Percentiles rank a stretch among this genome's conserved stretches.
These are phyloP conservation scores for Colletotrichum cereale DNA, from an alignment of 2,329 filamentous ascomycete genomes.

Conservation along the genomic window DNA sequence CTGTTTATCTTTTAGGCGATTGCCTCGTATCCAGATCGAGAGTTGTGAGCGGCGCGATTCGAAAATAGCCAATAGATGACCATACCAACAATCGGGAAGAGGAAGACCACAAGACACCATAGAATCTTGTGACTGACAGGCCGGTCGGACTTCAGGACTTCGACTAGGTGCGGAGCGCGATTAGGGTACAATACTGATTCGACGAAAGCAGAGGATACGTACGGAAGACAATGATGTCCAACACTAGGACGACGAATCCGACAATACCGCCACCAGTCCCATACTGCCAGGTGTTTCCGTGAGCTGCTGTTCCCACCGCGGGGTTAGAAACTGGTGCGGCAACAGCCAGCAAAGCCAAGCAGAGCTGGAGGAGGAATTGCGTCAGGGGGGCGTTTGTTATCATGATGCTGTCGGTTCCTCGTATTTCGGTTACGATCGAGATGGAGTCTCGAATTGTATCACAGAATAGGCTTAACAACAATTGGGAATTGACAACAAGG, in stretches of 20 bases:
- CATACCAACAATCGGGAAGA: slow-evolving; percentile 73
- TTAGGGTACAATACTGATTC: slow-evolving; percentile 25
- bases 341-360: slow-evolving; percentile 61
- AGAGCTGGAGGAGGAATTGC: slow-evolving; percentile 64
- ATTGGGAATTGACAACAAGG: not conserved
- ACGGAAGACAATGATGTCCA: slow-evolving; percentile 75
- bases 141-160: slow-evolving; percentile 74
- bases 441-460: not conserved
- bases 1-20: slow-evolving; percentile 47
- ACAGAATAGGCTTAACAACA: no score
- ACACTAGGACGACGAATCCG: slow-evolving; percentile 70
- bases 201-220: slow-evolving; percentile 46
- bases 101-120: slow-evolving; percentile 73
- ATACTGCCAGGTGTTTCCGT: slow-evolving; percentile 65
- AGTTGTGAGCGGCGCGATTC: slow-evolving; percentile 68
- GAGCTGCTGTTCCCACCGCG: slow-evolving; percentile 53
- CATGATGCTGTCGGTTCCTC: slow-evolving; percentile 4
- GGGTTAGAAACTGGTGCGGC: slow-evolving; percentile 64
- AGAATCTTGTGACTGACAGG: slow-evolving; percentile 68
- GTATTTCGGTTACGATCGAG: not conserved
- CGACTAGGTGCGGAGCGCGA: slow-evolving; percentile 59
- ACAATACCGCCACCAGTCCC: slow-evolving; percentile 72
- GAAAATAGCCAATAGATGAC: slow-evolving; percentile 75
- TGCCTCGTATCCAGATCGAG: slow-evolving; percentile 66
- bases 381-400: slow-evolving; percentile 46